A percentile compares a stretch with the other conserved stretches of the same genome.
phyloP scores from a whole-genome alignment of 108 stramenopile species.

The Cyclotella cryptica region DNA sequence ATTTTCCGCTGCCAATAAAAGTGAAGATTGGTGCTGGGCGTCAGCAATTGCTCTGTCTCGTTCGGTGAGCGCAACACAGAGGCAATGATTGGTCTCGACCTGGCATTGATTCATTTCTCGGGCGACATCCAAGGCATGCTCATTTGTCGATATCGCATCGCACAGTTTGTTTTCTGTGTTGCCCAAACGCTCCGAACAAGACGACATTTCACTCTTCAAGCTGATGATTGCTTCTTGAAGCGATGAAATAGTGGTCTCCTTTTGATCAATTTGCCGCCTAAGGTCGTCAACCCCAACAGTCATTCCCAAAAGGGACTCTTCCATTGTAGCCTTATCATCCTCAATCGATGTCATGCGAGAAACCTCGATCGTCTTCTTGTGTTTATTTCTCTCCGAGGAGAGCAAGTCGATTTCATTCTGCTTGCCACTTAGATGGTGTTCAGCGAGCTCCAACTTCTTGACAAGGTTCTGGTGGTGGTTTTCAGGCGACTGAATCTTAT shows the following conservation, averaged over 20 bases:
- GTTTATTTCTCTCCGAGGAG: not conserved
- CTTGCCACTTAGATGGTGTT: not conserved
- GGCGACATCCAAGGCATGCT: not conserved
- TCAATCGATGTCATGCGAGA: not conserved
- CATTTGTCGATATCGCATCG: not conserved
- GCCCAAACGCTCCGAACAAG: slow-evolving; percentile 1
- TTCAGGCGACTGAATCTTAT: not conserved
- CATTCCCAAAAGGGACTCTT: not conserved
- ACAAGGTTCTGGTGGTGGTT: not conserved
- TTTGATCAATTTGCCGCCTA: not conserved
- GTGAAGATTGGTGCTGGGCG: too few species aligned
- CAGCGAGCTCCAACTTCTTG: not conserved
- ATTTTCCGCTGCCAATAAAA: too few species aligned
- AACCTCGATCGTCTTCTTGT: not conserved
- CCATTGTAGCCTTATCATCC: not conserved
- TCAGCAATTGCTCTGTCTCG: not conserved
- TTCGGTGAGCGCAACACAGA: not conserved
- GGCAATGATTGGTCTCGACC: not conserved
- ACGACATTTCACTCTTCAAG: not conserved
- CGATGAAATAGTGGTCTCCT: not conserved
- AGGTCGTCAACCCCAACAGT: not conserved
- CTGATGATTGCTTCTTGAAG: not conserved
- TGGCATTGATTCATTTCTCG: not conserved
- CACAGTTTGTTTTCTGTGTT: not conserved
- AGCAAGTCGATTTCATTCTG: not conserved